phyloP scores from a whole-genome alignment of 1,284 basidiomycete species.

The Ustilago loliicola region DNA sequence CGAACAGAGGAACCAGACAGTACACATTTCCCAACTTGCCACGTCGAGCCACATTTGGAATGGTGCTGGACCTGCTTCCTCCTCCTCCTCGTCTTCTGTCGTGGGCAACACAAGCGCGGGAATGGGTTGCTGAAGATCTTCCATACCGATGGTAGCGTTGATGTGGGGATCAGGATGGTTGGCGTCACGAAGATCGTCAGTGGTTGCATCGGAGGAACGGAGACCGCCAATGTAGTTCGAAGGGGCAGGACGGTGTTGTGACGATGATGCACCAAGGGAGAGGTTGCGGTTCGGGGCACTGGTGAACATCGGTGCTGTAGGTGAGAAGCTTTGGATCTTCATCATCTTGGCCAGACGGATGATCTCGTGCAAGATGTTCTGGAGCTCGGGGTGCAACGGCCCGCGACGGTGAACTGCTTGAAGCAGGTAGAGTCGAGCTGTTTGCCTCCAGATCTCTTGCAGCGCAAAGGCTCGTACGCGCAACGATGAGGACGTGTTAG shows the following conservation, averaged over 20 bases:
- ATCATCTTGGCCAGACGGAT: slow-evolving; percentile 48
- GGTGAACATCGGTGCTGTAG: slow-evolving; percentile 12
- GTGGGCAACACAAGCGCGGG: background rate
- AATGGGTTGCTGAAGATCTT: background rate
- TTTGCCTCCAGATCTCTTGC: slow-evolving; percentile 59
- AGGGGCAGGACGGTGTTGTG: slow-evolving; percentile 8
- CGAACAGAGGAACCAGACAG: slow-evolving; percentile 56
- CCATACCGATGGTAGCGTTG: slow-evolving; percentile 21
- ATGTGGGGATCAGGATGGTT: slow-evolving; percentile 29
- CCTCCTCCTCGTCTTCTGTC: background rate
- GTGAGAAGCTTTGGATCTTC: slow-evolving; percentile 35
- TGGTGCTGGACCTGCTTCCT: slow-evolving; percentile 12
- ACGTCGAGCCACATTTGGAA: slow-evolving; percentile 54
- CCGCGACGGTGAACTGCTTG: slow-evolving; percentile 54
- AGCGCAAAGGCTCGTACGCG: slow-evolving; percentile 48
- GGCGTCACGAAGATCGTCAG: slow-evolving; percentile 22
- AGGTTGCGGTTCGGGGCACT: background rate
- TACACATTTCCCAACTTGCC: slow-evolving; percentile 58
- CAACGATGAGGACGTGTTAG: slow-evolving; percentile 31
- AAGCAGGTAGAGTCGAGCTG: slow-evolving; percentile 43
- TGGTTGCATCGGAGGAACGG: background rate
- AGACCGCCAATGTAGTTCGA: slow-evolving; percentile 43
- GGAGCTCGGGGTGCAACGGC: slow-evolving; percentile 42
- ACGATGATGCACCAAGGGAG: background rate
- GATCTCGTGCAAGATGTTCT: slow-evolving; percentile 53